Evolutionary conservation across 2,329 filamentous ascomycete genomes (phyloP).

Genomic region (Neopestalotiopsis sp.): DNA sequence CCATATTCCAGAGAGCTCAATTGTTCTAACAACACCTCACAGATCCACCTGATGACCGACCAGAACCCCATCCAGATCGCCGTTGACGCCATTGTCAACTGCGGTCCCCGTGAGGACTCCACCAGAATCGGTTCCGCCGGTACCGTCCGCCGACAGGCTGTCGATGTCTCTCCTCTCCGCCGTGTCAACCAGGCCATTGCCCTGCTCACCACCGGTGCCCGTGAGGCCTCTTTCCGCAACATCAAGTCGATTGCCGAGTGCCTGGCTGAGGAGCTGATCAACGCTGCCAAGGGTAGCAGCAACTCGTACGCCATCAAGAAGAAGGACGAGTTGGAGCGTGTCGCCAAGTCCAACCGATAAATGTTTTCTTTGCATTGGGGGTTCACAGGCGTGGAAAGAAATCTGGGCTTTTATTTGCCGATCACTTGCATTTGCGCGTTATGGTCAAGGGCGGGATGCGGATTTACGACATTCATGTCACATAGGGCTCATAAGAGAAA

Average conservation of each 20-base stretch:
- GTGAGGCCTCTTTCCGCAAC: conserved; percentile 99
- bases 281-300: conserved; percentile 99
- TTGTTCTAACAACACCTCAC: conserved; percentile 24
- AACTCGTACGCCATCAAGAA: conserved; percentile 99
- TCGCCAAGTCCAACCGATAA: conserved; percentile 99
- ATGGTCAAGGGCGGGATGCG: conserved; percentile 46
- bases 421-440: conserved; percentile 49
- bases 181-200: conserved; percentile 99
- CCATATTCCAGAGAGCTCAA: background rate
- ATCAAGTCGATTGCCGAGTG: conserved; percentile 99
- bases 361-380: conserved; percentile 46
- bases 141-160: conserved; percentile 99
- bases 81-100: conserved; percentile 99
- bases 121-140: conserved; percentile 99
- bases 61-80: conserved; percentile 99
- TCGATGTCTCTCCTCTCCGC: conserved; percentile 99
- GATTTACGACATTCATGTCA: conserved; percentile 49
- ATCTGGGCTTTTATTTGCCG: conserved; percentile 41
- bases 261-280: conserved; percentile 99
- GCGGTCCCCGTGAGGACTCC: conserved; percentile 98
- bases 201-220: conserved; percentile 97
- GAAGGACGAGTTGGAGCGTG: conserved; percentile 99
- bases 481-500: conserved; percentile 44
- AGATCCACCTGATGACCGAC: conserved; percentile 99
- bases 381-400: conserved; percentile 45